phyloP scores from a whole-genome alignment of 2,329 filamentous ascomycete species.

The Ilyonectria destructans region DNA sequence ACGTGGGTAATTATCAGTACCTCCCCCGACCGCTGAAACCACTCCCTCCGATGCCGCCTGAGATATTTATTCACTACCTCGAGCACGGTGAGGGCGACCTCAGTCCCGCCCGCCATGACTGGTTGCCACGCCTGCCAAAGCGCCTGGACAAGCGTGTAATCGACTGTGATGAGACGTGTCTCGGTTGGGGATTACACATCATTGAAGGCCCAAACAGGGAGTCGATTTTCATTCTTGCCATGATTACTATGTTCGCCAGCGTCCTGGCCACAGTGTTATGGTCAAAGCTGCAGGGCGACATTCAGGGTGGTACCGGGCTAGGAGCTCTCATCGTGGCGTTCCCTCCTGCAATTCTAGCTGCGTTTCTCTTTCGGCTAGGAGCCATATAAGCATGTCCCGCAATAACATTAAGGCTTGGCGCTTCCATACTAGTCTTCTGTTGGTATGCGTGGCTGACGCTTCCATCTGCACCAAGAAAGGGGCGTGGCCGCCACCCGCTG shows the following conservation, averaged over 20 bases:
- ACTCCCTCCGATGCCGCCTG: conserved; percentile 1
- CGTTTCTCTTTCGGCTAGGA: background rate
- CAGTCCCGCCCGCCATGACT: background rate
- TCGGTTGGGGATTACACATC: background rate
- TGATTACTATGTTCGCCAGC: background rate
- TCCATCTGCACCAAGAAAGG: background rate
- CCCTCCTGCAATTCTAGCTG: background rate
- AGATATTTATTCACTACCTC: conserved; percentile 2
- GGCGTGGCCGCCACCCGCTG: background rate
- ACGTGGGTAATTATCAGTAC: background rate
- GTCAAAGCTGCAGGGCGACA: background rate
- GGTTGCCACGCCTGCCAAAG: background rate
- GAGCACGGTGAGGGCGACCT: background rate
- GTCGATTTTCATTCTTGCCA: background rate
- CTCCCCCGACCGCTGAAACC: background rate
- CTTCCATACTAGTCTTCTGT: background rate
- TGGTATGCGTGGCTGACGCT: background rate
- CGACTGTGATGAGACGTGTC: background rate
- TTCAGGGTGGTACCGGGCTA: background rate
- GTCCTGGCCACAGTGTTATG: background rate
- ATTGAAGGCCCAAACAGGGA: background rate
- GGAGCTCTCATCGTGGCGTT: background rate
- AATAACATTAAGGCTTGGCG: too few species aligned
- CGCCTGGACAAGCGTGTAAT: background rate
- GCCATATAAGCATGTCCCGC: too few species aligned